Conservation (phyloP, 164 flowering plant genomes). For the Pachysandra terminalis region DNA sequence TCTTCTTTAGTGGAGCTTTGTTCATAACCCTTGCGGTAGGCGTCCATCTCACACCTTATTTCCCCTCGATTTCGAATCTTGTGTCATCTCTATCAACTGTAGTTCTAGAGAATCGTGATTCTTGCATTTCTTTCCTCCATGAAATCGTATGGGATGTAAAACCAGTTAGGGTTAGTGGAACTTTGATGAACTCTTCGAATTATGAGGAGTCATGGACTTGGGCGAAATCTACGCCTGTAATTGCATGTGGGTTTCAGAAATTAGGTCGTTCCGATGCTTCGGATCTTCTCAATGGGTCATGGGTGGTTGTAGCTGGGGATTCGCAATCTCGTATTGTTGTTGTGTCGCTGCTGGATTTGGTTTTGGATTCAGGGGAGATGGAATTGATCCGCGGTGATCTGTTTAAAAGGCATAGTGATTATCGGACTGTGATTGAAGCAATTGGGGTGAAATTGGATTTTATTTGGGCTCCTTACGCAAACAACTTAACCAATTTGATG, state of each 20-base stretch:
- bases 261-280: conserved; percentile 50
- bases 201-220: conserved; percentile 48
- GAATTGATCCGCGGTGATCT: conserved; percentile 41
- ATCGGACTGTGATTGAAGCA: conserved; percentile 40
- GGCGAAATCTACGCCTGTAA: conserved; percentile 34
- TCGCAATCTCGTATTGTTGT: conserved; percentile 74
- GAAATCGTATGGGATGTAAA: conserved; percentile 44
- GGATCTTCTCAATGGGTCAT: conserved; percentile 83
- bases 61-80: conserved; percentile 51
- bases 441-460: conserved; percentile 79
- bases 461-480: conserved; percentile 78
- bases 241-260: conserved; percentile 63
- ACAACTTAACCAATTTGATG: conserved; percentile 49
- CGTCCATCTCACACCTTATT: conserved; percentile 87
- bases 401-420: conserved; percentile 82
- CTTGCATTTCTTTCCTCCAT: conserved; percentile 68
- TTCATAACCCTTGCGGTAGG: conserved; percentile 84
- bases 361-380: conserved; percentile 47
- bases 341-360: conserved; percentile 49
- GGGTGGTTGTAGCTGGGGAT: conserved; percentile 93
- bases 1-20: conserved; percentile 88
- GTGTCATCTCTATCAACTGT: conserved; percentile 35
- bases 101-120: conserved; percentile 38
- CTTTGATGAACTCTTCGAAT: conserved; percentile 5
- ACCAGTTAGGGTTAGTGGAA: conserved; percentile 7